These are phyloP conservation scores for Cryphonectria carpinicola DNA, from an alignment of 2,329 filamentous ascomycete genomes.

Conservation along the genomic window DNA sequence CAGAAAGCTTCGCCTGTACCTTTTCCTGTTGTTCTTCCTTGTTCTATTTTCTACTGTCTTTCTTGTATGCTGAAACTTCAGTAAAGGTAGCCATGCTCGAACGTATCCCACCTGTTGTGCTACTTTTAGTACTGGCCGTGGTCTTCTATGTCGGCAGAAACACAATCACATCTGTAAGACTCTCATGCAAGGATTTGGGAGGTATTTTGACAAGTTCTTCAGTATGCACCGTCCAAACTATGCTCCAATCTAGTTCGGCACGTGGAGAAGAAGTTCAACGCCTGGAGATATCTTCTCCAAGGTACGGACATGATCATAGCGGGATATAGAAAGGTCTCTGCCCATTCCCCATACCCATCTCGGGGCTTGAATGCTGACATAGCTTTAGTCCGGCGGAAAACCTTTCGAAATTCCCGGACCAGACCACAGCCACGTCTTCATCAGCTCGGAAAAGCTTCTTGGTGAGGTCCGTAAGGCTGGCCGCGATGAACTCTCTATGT, in stretches of 20 bases:
- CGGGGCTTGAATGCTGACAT: background rate
- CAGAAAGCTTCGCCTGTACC: too few relatives aligned
- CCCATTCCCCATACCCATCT: background rate
- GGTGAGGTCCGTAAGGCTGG: background rate
- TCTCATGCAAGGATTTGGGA: background rate
- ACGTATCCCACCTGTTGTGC: too few relatives aligned
- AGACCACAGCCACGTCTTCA: background rate
- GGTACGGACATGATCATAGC: background rate
- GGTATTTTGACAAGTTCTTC: background rate
- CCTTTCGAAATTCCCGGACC: background rate
- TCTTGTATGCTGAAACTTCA: too few relatives aligned
- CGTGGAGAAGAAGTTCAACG: background rate
- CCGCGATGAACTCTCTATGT: background rate
- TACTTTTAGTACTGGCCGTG: too few relatives aligned
- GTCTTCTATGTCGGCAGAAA: too few relatives aligned
- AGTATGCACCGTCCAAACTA: background rate
- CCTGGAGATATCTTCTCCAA: constrained; percentile 1
- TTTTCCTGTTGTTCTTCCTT: too few relatives aligned
- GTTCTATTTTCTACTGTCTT: too few relatives aligned
- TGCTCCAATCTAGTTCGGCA: background rate
- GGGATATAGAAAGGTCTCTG: background rate
- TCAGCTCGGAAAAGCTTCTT: constrained; percentile 1
- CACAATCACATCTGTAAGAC: background rate
- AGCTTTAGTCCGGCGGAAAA: background rate
- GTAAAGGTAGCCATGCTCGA: too few relatives aligned